Conservation (phyloP, 106 monocot genomes). For the Platanthera guangdongensis region DNA sequence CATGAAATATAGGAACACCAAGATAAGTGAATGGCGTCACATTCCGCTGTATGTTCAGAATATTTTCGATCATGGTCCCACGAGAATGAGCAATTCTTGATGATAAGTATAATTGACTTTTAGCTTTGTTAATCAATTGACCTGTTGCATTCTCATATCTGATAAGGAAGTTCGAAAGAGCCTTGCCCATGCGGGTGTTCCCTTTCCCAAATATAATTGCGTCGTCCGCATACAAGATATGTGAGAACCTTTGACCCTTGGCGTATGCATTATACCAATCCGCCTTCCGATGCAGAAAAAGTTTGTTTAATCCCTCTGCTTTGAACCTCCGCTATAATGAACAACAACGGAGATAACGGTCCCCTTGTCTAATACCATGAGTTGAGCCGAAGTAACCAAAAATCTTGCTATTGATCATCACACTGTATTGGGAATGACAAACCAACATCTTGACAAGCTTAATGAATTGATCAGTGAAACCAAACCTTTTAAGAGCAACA, state of each 20-base stretch:
- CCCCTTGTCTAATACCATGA: not conserved
- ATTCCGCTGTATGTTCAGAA: no score
- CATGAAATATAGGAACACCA: no score
- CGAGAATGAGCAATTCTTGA: no score
- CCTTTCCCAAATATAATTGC: not conserved
- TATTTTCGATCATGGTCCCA: no score
- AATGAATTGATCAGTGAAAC: not conserved
- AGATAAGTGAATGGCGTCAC: no score
- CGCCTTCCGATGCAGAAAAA: no score
- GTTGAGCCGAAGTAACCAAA: not conserved
- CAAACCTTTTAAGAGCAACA: not conserved
- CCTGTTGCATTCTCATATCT: no score
- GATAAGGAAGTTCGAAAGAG: no score
- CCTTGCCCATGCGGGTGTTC: no score
- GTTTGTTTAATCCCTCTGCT: not conserved
- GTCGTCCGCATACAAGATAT: slow-evolving; percentile 1
- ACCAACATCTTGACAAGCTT: not conserved
- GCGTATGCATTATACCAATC: not conserved
- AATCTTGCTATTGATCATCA: not conserved
- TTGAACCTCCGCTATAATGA: not conserved
- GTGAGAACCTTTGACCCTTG: not conserved
- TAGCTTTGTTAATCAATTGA: no score
- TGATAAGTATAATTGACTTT: no score
- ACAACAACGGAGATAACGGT: not conserved
- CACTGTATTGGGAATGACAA: not conserved